phyloP scores from a whole-genome alignment of 495 filamentous ascomycete genomes.

The Aspergillus nanangensis region DNA sequence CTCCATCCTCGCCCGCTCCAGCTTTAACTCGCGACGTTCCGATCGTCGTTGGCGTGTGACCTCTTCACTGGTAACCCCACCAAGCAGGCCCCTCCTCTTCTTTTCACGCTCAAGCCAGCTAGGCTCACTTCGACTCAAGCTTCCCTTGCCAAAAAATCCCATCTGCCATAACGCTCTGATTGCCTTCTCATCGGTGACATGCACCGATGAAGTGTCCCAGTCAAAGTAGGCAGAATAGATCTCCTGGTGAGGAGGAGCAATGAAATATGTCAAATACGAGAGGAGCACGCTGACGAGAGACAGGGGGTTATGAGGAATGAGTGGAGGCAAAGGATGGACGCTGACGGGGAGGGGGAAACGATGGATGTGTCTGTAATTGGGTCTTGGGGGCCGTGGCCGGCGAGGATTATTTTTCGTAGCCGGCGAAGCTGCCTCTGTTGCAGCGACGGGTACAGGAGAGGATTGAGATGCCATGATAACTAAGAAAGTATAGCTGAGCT shows the following conservation, averaged over 20 bases:
- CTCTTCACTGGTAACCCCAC: conserved; percentile 68
- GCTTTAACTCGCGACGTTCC: conserved; percentile 79
- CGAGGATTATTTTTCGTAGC: conserved; percentile 13
- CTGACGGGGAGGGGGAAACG: conserved; percentile 72
- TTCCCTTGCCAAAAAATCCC: conserved; percentile 95
- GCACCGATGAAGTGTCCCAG: conserved; percentile 71
- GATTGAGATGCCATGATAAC: conserved; percentile 12
- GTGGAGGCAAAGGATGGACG: conserved; percentile 73
- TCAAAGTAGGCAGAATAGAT: conserved; percentile 74
- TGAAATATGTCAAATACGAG: conserved; percentile 66
- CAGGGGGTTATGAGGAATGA: conserved; percentile 90
- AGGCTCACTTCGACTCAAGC: conserved; percentile 86
- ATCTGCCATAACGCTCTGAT: conserved; percentile 86
- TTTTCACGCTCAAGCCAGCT: conserved; percentile 86
- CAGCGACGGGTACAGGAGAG: conserved; percentile 7
- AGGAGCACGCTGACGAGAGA: conserved; percentile 76
- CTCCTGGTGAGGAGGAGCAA: conserved; percentile 67
- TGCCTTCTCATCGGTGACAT: conserved; percentile 71
- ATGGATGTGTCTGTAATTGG: conserved; percentile 69
- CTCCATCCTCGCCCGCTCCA: conserved; percentile 82
- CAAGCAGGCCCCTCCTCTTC: conserved; percentile 57
- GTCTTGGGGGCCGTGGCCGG: conserved; percentile 50
- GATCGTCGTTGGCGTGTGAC: conserved; percentile 69
- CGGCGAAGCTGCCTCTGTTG: conserved; percentile 14
- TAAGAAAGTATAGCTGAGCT: background rate